phyloP scores from a whole-genome alignment of 2,329 filamentous ascomycete genomes.

The Ustilaginoidea virens region DNA sequence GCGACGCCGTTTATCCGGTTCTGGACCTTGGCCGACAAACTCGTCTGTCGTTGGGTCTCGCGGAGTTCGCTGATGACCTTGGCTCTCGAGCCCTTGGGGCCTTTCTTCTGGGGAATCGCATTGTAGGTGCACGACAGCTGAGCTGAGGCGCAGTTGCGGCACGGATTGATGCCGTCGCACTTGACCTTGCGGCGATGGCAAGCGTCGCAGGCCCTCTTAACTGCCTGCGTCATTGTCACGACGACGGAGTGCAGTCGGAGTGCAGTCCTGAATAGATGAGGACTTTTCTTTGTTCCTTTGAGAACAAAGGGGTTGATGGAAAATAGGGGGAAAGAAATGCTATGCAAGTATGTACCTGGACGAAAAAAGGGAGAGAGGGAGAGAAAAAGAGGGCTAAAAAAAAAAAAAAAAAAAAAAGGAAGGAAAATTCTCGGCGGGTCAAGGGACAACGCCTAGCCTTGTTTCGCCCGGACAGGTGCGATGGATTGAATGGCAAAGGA shows the following conservation, averaged over 20 bases:
- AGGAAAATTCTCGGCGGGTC: background rate
- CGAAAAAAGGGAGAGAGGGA: too few relatives aligned
- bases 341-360: too few relatives aligned
- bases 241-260: too few relatives aligned
- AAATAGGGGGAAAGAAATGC: too few relatives aligned
- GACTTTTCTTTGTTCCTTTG: too few relatives aligned
- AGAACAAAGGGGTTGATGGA: too few relatives aligned
- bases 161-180: slow-evolving; percentile 56
- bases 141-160: slow-evolving; percentile 53
- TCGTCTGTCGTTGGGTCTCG: slow-evolving; percentile 51
- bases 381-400: too few relatives aligned
- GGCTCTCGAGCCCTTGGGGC: slow-evolving; percentile 57
- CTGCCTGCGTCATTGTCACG: slow-evolving; percentile 31
- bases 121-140: slow-evolving; percentile 59
- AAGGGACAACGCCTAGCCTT: slow-evolving; percentile 2
- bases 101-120: slow-evolving; percentile 61
- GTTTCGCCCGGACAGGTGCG: too few relatives aligned
- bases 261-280: too few relatives aligned
- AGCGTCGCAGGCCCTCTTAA: slow-evolving; percentile 53
- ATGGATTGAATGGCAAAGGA: background rate
- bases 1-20: slow-evolving; percentile 41
- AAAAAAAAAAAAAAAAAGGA: too few relatives aligned
- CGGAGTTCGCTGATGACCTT: slow-evolving; percentile 63
- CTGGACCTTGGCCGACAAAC: slow-evolving; percentile 45
- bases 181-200: slow-evolving; percentile 64